Conservation (phyloP, 176 grass and related monocot species). For the Oryza glumipatula region DNA sequence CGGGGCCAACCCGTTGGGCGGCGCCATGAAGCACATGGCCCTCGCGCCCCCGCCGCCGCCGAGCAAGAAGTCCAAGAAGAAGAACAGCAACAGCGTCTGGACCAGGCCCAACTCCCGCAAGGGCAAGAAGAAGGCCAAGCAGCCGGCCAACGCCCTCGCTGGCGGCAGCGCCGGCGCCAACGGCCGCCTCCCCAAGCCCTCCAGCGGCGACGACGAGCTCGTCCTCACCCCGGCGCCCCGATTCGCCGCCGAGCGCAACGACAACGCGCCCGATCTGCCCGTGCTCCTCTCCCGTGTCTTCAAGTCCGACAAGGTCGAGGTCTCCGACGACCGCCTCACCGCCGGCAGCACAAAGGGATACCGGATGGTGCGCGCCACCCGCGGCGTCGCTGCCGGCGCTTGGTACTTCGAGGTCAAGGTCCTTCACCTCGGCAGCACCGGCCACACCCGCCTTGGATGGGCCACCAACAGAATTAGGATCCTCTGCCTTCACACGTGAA, state of each 20-base stretch:
- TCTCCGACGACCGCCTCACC: conserved; percentile 76
- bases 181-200: conserved; percentile 31
- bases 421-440: conserved; percentile 54
- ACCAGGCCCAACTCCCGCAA: conserved; percentile 75
- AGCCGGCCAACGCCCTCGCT: conserved; percentile 5
- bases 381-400: conserved; percentile 65
- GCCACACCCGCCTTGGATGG: conserved; percentile 86
- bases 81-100: conserved; percentile 75
- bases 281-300: conserved; percentile 86
- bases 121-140: conserved; percentile 83
- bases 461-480: conserved; percentile 52
- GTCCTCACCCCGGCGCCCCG: conserved; percentile 75
- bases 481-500: no score
- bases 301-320: conserved; percentile 78
- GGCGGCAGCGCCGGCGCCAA: conserved; percentile 1
- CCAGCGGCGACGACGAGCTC: conserved; percentile 57
- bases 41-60: conserved; percentile 45
- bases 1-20: conserved; percentile 43
- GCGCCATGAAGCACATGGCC: conserved; percentile 39
- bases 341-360: conserved; percentile 85
- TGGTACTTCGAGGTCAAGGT: conserved; percentile 92
- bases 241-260: conserved; percentile 60
- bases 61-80: conserved; percentile 90
- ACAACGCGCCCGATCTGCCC: conserved; percentile 56
- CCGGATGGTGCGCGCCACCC: conserved; percentile 87